Base-by-base conservation (phyloP, 345 rosid species). In the Citrus mangshanensis region DNA sequence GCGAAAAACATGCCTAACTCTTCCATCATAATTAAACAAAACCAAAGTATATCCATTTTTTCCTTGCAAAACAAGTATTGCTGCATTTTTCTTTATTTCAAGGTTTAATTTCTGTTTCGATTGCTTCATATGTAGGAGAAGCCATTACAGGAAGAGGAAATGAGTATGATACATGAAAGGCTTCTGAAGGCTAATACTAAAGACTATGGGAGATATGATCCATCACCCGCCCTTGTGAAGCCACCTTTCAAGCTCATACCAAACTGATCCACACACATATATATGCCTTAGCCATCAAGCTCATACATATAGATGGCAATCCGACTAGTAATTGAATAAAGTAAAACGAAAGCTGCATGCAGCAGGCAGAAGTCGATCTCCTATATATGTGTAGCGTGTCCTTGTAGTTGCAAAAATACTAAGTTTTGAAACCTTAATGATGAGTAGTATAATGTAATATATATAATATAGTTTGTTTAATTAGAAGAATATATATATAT, bases 201-300 rank as follows among this genome's bases (percentile, higher is more conserved):
- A 78, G 99, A 96, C 85, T 92, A 96, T 78, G 98, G 97, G n/a
- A 83, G 78, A 68, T 91, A 78, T 73, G 91, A 86, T 78, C 95
- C 99, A 46, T 69, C 88, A 27, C 97, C 96, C 61, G 85, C 88
- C 77, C 89, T 96, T 65, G 90, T 81, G 7, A 86, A 84, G 89
- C 99, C 99, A 71, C 99, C 94, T 84, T 96, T 85, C 93, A 94
- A 96, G 94, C 93, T 90, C 85, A 96, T 94, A 80, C 98, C 96
- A 40, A 92, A 93, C 81, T 95, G 86, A 93, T 87, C 64, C 13
- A 70, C 58, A 8, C 5, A 1, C 5, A n/a, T 60, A n/a, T n/a
- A 60, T 60, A 4, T 70, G 30, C 30, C 9, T 46, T 46, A 1
- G 16, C 51, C 51, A 46, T 46, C 51, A 13, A 46, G 51, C 51